phyloP scores from a whole-genome alignment of 2,329 filamentous ascomycete species.

The Phyllosticta citrichinensis region DNA sequence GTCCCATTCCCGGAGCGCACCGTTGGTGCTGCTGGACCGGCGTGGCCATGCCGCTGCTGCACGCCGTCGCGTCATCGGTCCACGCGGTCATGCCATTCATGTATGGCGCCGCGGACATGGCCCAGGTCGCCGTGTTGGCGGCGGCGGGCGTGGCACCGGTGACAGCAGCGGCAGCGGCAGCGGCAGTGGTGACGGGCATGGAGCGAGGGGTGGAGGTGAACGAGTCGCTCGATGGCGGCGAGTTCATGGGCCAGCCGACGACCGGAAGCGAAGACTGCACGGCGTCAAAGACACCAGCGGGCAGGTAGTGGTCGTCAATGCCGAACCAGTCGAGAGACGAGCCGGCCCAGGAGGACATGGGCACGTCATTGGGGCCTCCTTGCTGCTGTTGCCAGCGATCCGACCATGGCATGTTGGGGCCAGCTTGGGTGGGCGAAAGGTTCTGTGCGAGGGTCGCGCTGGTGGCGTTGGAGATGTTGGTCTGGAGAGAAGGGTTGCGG shows the following conservation, averaged over 20 bases:
- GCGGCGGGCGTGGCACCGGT: not conserved
- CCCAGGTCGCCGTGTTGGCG: not conserved
- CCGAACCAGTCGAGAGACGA: slow-evolving; percentile 10
- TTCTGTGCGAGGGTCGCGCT: not conserved
- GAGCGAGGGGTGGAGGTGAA: slow-evolving; percentile 9
- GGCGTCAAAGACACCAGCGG: slow-evolving; percentile 7
- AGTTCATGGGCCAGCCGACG: slow-evolving; percentile 9
- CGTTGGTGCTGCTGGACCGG: slow-evolving; percentile 1
- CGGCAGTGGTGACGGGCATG: slow-evolving; percentile 4
- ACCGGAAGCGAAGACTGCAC: slow-evolving; percentile 6
- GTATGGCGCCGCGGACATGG: slow-evolving; percentile 7
- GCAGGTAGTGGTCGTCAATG: slow-evolving; percentile 8
- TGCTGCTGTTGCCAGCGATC: slow-evolving; percentile 4
- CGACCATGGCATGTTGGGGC: not conserved
- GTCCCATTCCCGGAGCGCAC: slow-evolving; percentile 1
- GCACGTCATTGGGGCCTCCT: not conserved
- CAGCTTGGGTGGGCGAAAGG: not conserved
- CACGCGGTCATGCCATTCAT: slow-evolving; percentile 6
- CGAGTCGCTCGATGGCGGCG: slow-evolving; percentile 9
- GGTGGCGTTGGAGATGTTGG: slow-evolving; percentile 5
- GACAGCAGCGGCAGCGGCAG: not conserved
- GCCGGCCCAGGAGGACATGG: slow-evolving; percentile 6
- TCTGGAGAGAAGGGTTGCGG: slow-evolving; percentile 7
- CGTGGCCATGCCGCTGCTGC: slow-evolving; percentile 4
- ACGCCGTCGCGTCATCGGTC: slow-evolving; percentile 3